Evolutionary conservation across 805 yeast species (phyloP).

Genomic region (Tetrapisispora nanseiensis): DNA sequence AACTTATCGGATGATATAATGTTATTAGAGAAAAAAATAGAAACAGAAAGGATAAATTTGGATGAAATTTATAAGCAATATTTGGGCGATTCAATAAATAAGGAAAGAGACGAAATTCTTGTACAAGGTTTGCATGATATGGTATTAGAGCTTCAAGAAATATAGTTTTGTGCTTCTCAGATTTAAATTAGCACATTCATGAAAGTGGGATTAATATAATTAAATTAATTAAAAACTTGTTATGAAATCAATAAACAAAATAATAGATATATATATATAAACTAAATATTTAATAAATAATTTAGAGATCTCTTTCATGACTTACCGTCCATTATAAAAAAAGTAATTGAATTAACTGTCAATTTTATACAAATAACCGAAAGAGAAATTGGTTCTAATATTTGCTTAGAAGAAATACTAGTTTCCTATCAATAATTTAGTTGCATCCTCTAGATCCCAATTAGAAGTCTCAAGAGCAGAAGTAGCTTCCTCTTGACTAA

Average conservation of each 20-base stretch:
- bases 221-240: too few species aligned
- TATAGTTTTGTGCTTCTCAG: too few species aligned
- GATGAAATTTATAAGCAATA: conserved; percentile 25
- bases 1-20: conserved; percentile 18
- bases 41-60: conserved; percentile 18
- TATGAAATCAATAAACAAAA: too few species aligned
- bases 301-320: too few species aligned
- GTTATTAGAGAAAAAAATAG: conserved; percentile 13
- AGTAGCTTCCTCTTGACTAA: conserved; percentile 51
- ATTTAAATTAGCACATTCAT: too few species aligned
- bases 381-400: too few species aligned
- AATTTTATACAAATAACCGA: too few species aligned
- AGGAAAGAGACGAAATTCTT: conserved; percentile 15
- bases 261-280: too few species aligned
- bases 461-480: conserved; percentile 56
- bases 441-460: conserved; percentile 77
- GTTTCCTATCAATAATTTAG: conserved; percentile 52
- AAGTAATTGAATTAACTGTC: too few species aligned
- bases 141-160: conserved; percentile 19
- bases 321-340: too few species aligned
- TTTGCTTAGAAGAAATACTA: background rate
- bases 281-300: too few species aligned
- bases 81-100: conserved; percentile 17
- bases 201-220: too few species aligned
- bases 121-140: conserved; percentile 22